Percentiles rank a stretch among this genome's conserved stretches.
These are phyloP conservation scores for Vitis amurensis DNA, from an alignment of 164 flowering plant species.

Conservation along the genomic window DNA sequence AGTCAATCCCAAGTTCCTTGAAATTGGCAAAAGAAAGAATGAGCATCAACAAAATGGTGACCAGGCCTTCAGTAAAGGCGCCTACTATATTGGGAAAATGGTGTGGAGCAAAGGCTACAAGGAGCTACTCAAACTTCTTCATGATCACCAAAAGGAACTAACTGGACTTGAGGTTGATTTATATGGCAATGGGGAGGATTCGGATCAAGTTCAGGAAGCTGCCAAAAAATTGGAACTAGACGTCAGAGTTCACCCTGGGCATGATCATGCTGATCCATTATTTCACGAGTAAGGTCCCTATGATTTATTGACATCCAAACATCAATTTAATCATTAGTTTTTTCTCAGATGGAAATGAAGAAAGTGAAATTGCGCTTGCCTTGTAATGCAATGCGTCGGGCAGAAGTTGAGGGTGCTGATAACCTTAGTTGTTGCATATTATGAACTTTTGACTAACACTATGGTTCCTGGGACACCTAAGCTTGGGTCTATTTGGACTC, in stretches of 20 bases:
- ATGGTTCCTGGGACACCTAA: no score
- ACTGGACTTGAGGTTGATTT: conserved; percentile 75
- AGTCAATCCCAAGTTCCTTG: conserved; percentile 90
- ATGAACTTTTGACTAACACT: no score
- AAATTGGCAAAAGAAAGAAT: conserved; percentile 66
- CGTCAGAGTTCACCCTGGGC: conserved; percentile 74
- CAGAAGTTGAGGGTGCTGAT: background rate
- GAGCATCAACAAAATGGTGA: conserved; percentile 49
- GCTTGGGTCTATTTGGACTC: no score
- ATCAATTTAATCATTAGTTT: no score
- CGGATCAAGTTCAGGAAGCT: conserved; percentile 66
- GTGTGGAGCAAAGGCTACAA: conserved; percentile 93
- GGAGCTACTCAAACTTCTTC: conserved; percentile 78
- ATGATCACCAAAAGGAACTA: conserved; percentile 65
- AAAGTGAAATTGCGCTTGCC: background rate
- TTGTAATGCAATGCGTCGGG: background rate
- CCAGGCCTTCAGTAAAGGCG: conserved; percentile 66
- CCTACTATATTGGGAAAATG: conserved; percentile 97
- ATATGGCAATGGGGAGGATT: conserved; percentile 91
- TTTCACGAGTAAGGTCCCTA: conserved; percentile 83
- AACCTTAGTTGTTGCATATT: background rate
- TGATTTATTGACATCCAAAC: background rate
- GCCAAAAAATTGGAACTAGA: conserved; percentile 56
- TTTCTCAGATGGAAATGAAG: background rate
- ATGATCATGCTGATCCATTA: conserved; percentile 90